Percentiles rank a stretch among this genome's conserved stretches.
Conservation (phyloP, 768 basidiomycete species). For the Wakefieldia striispora region DNA sequence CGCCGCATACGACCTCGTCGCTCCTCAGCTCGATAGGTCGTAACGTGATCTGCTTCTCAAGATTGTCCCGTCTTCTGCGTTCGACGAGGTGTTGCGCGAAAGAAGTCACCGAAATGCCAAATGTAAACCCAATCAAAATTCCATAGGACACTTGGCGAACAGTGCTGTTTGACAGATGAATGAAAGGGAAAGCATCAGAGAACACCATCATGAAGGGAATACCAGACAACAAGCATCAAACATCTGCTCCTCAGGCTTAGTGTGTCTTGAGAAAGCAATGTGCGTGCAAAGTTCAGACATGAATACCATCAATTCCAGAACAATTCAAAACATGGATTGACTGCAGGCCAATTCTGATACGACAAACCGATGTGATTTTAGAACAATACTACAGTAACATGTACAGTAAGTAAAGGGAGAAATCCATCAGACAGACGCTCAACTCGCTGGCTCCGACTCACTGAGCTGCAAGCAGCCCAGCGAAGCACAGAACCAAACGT, state of each 20-base stretch:
- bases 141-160: slow-evolving; percentile 44
- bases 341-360: too few relatives aligned
- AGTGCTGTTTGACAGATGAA: slow-evolving; percentile 23
- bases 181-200: slow-evolving; percentile 13
- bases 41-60: slow-evolving; percentile 31
- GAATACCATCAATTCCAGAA: too few relatives aligned
- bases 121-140: slow-evolving; percentile 69
- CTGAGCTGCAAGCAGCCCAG: slow-evolving; percentile 28
- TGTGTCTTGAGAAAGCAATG: too few relatives aligned
- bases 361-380: not conserved
- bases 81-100: slow-evolving; percentile 51
- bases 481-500: slow-evolving; percentile 50
- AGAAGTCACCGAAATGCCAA: slow-evolving; percentile 72
- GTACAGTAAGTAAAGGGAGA: not conserved
- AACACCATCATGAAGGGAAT: slow-evolving; percentile 12
- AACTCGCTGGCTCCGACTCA: slow-evolving; percentile 45
- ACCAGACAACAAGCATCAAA: too few relatives aligned
- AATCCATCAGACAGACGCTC: slow-evolving; percentile 66
- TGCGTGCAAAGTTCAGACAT: too few relatives aligned
- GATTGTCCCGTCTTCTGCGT: slow-evolving; percentile 43
- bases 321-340: too few relatives aligned
- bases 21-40: slow-evolving; percentile 71
- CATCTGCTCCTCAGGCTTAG: too few relatives aligned
- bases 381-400: not conserved
- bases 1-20: slow-evolving; percentile 77